A percentile compares a stretch with the other conserved stretches of the same genome.
These are phyloP conservation scores for Immersiporthe knoxdaviesiana DNA, from an alignment of 2,329 filamentous ascomycete species.

Conservation along the genomic window DNA sequence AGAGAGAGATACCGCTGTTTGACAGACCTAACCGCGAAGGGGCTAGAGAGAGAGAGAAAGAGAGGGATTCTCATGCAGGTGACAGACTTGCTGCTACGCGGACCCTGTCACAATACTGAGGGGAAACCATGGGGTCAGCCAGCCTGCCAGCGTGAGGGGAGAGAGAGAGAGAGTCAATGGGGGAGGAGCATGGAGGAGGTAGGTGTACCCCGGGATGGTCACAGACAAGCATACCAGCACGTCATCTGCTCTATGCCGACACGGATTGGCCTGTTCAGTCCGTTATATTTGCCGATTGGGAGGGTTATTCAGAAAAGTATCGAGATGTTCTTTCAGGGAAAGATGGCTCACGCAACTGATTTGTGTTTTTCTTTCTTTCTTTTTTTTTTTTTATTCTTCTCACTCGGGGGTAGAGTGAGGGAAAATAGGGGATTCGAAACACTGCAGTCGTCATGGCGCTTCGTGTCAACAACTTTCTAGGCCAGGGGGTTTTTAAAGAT, in stretches of 20 bases:
- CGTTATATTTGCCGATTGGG: neutral
- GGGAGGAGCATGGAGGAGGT: too few relatives aligned
- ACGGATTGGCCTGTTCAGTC: neutral
- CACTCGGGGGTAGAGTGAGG: neutral
- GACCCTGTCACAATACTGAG: neutral
- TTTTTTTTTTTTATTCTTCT: too few relatives aligned
- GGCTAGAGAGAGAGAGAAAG: neutral
- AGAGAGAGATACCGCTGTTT: neutral
- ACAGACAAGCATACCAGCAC: constrained; percentile 2
- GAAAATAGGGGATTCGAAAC: neutral
- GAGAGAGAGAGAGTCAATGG: too few relatives aligned
- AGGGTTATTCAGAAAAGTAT: neutral
- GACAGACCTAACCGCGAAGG: neutral
- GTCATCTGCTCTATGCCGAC: neutral
- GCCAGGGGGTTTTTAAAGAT: neutral
- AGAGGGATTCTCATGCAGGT: neutral
- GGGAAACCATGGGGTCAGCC: neutral
- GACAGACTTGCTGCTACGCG: neutral
- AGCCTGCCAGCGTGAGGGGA: neutral
- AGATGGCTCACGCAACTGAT: neutral
- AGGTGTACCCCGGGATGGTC: neutral
- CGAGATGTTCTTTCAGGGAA: neutral
- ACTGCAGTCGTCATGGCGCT: neutral
- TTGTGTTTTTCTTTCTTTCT: too few relatives aligned
- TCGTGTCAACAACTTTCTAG: neutral